Base-by-base conservation (phyloP, 2,329 filamentous ascomycete species). In the Fusarium fujikuroi region DNA sequence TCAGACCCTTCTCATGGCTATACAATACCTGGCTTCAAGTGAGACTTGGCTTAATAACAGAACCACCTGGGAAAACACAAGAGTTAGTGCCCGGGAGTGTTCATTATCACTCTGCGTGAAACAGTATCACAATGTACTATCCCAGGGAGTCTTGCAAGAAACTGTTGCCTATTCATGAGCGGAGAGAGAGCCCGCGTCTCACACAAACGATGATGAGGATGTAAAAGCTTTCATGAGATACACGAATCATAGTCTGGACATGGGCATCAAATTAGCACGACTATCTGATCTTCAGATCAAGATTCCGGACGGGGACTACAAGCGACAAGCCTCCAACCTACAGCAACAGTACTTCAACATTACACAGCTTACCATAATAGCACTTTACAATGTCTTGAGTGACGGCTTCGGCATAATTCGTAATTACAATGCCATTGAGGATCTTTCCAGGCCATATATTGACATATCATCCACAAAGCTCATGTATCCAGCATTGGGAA, bases 41-140 rank as follows among this genome's bases (percentile, higher is more conserved):
- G 34, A 62, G 0, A 62, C 21, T 9, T 75, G 61, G 59, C 7
- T 30, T 10, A 14, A 63, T 1, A 65, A 69, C 9, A 7, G 23
- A 6, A 72, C 65, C 1, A 15, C 21, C 1, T 74, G 71, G 73
- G 44, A 74, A 8, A 15, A 70, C 4, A 68, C 70, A 0, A 16
- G 11, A 0, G 46, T 74, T 2, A 59, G 23, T 0, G 64, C 65
- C 7, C 32, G 46, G 1, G 72, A 74, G 12, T 75, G 71, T 8
- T 50, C 54, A 4, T 16, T 75, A 6, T 67, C 60, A 9, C 46
- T 75, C 9, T 75, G 71, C 18, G 43, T 62, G 5, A 71, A 71
- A 15, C 32, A 60, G 8, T 70, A 72, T 16, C 5, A 67, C 3
- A 39, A 59, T 12, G 32, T 3, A 3, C 23, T 75, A 1, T 28